Evolutionary conservation across 2,329 filamentous ascomycete species (phyloP), one percentile per base, ranked within the genome.

Genomic region (Aspergillus carbonarius): DNA sequence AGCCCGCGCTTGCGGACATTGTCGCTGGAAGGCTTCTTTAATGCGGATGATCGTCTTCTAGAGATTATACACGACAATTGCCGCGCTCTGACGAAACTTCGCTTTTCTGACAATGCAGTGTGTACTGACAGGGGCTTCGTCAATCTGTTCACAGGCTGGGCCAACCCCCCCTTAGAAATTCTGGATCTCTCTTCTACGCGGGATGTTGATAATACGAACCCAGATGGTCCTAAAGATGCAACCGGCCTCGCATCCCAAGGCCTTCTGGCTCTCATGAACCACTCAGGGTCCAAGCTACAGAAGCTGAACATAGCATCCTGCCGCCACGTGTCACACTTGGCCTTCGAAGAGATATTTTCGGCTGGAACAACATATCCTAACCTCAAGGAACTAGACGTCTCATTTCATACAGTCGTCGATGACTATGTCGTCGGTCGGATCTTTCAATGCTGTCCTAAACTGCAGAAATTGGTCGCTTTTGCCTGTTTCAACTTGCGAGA

Each of bases 291-390:
- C 1, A 80, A 76, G 10, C 75, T 98, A 1, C 81, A 82, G 59
- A 79, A 83, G 40, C 79, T 98, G 34, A 90, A 96, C 69, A 80
- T 97, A n/a, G 85, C 91, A 13, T 90, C 89, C 0, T 96, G 92
- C 70, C 88, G 93, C 3, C 89, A 96, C 72, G 93, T 98, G 62
- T 83, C 85, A 1, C 81, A 83, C 34, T 77, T 83, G 15, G 86
- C 90, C 0, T 92, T 96, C 59, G 86, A 91, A 61, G 82, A 88
- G 9, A 88, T 89, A 0, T 97, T 98, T 68, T 79, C 82, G 54
- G 74, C 77, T 8, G 81, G 81, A 23, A 84, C 82, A 46, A 70
- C 64, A 20, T 97, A 96, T 65, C 86, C 88, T 0, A 79, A 85
- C 10, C 80, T 98, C 34, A 78, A 80, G 60, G 84, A 89, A 58